These are phyloP conservation scores for Penicillium parvum DNA, from an alignment of 495 filamentous ascomycete genomes.

Conservation along the genomic window DNA sequence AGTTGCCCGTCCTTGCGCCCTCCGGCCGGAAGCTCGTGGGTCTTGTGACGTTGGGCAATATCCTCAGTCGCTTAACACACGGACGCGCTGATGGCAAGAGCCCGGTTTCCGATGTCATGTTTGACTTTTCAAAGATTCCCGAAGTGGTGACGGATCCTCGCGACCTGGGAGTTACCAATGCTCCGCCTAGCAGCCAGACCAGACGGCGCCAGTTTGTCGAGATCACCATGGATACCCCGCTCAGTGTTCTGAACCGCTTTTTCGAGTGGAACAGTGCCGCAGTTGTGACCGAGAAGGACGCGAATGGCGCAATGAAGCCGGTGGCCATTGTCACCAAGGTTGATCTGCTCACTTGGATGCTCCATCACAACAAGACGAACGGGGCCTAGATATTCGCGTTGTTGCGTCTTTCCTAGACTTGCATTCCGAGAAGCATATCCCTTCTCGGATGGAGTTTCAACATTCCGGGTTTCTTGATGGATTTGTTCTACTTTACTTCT, in stretches of 20 bases:
- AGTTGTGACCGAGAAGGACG: constrained; percentile 73
- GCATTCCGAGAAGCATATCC: constrained; percentile 5
- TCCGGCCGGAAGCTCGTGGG: constrained; percentile 72
- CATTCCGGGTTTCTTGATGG: constrained; percentile 14
- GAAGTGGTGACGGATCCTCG: constrained; percentile 84
- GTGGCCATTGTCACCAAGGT: constrained; percentile 95
- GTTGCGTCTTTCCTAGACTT: neutral
- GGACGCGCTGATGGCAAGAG: constrained; percentile 68
- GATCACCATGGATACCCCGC: constrained; percentile 85
- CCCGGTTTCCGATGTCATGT: constrained; percentile 88
- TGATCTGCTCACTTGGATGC: constrained; percentile 87
- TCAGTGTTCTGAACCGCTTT: constrained; percentile 80
- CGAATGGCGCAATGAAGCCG: constrained; percentile 62
- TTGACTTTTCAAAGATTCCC: constrained; percentile 79
- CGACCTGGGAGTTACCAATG: constrained; percentile 42
- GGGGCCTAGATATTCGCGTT: constrained; percentile 12
- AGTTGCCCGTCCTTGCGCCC: constrained; percentile 80
- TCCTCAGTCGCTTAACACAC: constrained; percentile 82
- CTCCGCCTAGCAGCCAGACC: constrained; percentile 12
- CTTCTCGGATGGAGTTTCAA: constrained; percentile 21
- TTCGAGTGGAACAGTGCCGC: constrained; percentile 98
- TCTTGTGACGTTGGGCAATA: constrained; percentile 87
- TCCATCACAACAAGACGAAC: constrained; percentile 56
- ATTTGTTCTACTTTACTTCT: constrained; percentile 8
- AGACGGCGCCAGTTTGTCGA: constrained; percentile 75